A percentile compares a stretch with the other conserved stretches of the same genome.
phyloP scores from a whole-genome alignment of 768 basidiomycete species.

The Panus rudis region DNA sequence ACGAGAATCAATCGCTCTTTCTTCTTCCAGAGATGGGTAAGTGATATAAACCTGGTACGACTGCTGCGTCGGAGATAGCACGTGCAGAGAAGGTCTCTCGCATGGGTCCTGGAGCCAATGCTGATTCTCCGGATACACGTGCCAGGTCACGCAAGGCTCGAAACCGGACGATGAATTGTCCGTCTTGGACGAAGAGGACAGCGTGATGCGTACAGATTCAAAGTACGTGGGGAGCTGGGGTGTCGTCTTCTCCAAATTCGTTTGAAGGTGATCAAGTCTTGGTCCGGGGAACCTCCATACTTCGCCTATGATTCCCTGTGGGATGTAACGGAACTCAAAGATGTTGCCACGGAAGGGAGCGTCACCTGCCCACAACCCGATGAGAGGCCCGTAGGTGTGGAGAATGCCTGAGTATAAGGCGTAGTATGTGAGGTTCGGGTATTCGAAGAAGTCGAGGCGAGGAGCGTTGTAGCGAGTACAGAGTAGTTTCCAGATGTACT shows the following conservation, averaged over 20 bases:
- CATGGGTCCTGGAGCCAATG: no score
- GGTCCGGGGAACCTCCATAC: constrained; percentile 14
- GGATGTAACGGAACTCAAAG: constrained; percentile 16
- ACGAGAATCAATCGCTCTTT: no score
- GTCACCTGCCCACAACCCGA: constrained; percentile 20
- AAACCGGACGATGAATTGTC: neutral
- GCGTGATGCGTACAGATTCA: neutral
- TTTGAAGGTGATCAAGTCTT: neutral
- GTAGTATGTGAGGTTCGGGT: constrained; percentile 7
- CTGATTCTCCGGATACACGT: neutral
- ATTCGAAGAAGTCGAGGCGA: constrained; percentile 3
- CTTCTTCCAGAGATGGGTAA: no score
- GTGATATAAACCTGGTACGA: no score
- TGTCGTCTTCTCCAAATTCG: neutral
- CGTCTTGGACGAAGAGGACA: no score
- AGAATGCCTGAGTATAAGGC: constrained; percentile 14
- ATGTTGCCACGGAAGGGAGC: constrained; percentile 16
- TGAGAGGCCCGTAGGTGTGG: constrained; percentile 15
- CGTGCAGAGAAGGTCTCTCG: constrained; percentile 7
- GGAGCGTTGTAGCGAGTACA: constrained; percentile 11
- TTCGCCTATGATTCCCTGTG: constrained; percentile 15
- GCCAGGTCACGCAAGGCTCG: neutral
- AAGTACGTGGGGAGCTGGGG: neutral
- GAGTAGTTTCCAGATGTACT: constrained; percentile 12
- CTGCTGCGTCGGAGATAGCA: constrained; percentile 9